Conservation (phyloP, 495 filamentous ascomycete genomes). For the Friedmanniomyces endolithicus region DNA sequence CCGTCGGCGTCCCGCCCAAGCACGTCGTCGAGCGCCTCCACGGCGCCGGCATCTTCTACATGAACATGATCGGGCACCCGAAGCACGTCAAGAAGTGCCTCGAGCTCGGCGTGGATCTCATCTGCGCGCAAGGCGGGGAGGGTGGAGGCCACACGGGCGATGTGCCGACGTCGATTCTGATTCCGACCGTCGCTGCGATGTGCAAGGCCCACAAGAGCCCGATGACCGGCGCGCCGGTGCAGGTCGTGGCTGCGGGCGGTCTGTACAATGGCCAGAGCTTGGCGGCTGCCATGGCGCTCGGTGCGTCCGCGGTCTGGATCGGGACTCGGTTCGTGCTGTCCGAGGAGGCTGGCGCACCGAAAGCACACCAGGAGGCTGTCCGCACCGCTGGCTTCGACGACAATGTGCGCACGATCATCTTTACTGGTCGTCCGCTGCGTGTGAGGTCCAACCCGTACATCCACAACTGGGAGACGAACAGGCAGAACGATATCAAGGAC, state of each 20-base stretch:
- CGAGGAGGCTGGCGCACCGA: conserved; percentile 86
- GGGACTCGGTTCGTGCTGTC: conserved; percentile 89
- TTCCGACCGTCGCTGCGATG: conserved; percentile 78
- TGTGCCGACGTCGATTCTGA: conserved; percentile 76
- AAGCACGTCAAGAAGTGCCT: conserved; percentile 95
- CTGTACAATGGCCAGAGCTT: conserved; percentile 86
- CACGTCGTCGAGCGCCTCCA: conserved; percentile 81
- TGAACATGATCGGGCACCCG: conserved; percentile 99
- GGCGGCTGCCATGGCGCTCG: conserved; percentile 83
- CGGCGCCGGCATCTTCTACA: conserved; percentile 77
- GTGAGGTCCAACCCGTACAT: conserved; percentile 92
- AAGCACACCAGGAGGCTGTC: conserved; percentile 94
- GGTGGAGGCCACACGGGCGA: conserved; percentile 82
- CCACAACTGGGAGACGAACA: conserved; percentile 88
- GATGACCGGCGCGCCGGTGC: conserved; percentile 73
- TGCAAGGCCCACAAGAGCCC: conserved; percentile 72
- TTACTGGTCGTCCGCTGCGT: conserved; percentile 86
- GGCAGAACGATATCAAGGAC: conserved; percentile 75
- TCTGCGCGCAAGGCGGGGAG: conserved; percentile 88
- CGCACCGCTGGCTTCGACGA: conserved; percentile 85
- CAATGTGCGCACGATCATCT: conserved; percentile 92
- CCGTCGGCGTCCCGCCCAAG: conserved; percentile 87
- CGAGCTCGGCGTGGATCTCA: conserved; percentile 77
- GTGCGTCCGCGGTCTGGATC: conserved; percentile 87
- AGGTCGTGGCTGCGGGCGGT: conserved; percentile 87